Conservation (phyloP, 257 asterid genomes). For the Hygrophila difformis region DNA sequence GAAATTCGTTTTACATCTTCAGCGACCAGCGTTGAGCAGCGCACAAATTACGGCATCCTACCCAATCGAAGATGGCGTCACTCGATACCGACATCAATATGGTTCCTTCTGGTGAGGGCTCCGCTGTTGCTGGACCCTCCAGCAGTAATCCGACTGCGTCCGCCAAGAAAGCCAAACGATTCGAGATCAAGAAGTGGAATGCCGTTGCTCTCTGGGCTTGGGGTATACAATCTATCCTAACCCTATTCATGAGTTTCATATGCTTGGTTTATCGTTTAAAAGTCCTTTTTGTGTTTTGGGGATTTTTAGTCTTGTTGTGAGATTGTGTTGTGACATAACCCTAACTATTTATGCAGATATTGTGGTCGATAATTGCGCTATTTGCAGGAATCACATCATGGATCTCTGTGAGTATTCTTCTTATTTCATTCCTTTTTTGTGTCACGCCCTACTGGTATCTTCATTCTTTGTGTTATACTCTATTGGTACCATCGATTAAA, state of each 20-base stretch:
- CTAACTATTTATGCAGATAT: slow-evolving; percentile 56
- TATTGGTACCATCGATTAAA: too few species aligned
- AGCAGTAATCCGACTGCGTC: slow-evolving; percentile 25
- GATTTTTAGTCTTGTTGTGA: background rate
- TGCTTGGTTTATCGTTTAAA: background rate
- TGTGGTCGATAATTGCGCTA: slow-evolving; percentile 93
- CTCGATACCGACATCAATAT: slow-evolving; percentile 60
- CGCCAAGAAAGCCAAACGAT: slow-evolving; percentile 57
- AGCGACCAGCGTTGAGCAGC: too few species aligned
- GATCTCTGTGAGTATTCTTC: slow-evolving; percentile 68
- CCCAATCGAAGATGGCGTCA: slow-evolving; percentile 46
- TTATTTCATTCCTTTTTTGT: too few species aligned
- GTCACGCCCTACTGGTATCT: too few species aligned
- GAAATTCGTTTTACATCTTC: background rate
- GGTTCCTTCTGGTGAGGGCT: slow-evolving; percentile 74
- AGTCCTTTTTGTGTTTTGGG: background rate
- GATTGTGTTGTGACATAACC: slow-evolving; percentile 12
- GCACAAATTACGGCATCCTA: background rate
- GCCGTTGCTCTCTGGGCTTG: slow-evolving; percentile 95
- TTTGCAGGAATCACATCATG: slow-evolving; percentile 95
- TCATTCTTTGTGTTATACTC: too few species aligned
- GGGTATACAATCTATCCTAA: slow-evolving; percentile 31
- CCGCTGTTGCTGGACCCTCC: slow-evolving; percentile 58
- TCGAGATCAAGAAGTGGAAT: slow-evolving; percentile 91
- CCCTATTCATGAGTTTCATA: background rate